A percentile compares a stretch with the other conserved stretches of the same genome.
Evolutionary conservation across 345 rosid species (phyloP).

Genomic region (Populus ilicifolia): DNA sequence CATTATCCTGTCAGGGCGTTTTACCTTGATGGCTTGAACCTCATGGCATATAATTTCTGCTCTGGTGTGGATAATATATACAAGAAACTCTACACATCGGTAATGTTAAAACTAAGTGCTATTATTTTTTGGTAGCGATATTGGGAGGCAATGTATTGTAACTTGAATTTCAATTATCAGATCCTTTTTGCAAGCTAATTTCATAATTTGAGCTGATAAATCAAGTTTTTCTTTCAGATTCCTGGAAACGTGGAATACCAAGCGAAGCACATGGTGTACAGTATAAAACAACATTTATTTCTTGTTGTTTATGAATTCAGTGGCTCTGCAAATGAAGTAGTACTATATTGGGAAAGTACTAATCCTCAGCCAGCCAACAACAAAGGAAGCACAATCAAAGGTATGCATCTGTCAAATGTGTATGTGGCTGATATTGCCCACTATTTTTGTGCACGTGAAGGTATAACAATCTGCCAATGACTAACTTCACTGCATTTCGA

Average conservation of each 20-base stretch:
- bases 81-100: slow-evolving; percentile 86
- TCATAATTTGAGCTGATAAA: slow-evolving; percentile 1
- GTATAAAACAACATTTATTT: slow-evolving; percentile 72
- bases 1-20: slow-evolving; percentile 94
- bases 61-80: slow-evolving; percentile 73
- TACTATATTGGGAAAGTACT: slow-evolving; percentile 88
- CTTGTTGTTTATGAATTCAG: slow-evolving; percentile 81
- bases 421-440: neutral
- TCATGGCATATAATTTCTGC: slow-evolving; percentile 85
- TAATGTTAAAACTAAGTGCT: slow-evolving; percentile 28
- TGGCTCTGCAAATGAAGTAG: slow-evolving; percentile 77
- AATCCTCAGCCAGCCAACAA: slow-evolving; percentile 57
- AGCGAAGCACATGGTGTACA: slow-evolving; percentile 65
- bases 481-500: slow-evolving; percentile 1
- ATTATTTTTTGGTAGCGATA: slow-evolving; percentile 1
- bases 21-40: slow-evolving; percentile 75
- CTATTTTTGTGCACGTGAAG: neutral
- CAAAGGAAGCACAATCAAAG: slow-evolving; percentile 79
- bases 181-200: slow-evolving; percentile 1
- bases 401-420: slow-evolving; percentile 35
- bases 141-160: slow-evolving; percentile 4
- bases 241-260: slow-evolving; percentile 76
- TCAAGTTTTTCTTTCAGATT: slow-evolving; percentile 44
- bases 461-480: neutral
- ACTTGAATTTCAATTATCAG: neutral